Conservation (phyloP, 2,329 filamentous ascomycete genomes). For the Aspergillus novoparasiticus region DNA sequence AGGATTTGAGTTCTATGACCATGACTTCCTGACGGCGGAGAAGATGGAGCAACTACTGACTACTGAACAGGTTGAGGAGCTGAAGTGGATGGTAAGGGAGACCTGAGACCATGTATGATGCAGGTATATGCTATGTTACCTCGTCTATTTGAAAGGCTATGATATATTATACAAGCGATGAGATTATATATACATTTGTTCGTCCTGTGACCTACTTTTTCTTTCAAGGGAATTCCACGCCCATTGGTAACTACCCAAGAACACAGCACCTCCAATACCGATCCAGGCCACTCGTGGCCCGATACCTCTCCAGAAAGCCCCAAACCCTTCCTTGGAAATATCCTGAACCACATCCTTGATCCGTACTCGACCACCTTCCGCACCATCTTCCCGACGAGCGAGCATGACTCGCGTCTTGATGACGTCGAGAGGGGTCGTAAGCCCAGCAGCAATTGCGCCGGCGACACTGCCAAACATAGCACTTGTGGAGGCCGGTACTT, state of each 20-base stretch:
- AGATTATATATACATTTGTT: slow-evolving; percentile 16
- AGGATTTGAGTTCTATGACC: slow-evolving; percentile 68
- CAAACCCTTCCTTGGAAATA: slow-evolving; percentile 59
- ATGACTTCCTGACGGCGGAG: slow-evolving; percentile 63
- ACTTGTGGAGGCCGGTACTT: slow-evolving; percentile 73
- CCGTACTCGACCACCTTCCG: slow-evolving; percentile 36
- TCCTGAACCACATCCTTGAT: slow-evolving; percentile 58
- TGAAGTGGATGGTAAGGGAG: slow-evolving; percentile 41
- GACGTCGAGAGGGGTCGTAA: slow-evolving; percentile 93
- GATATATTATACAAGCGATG: background rate
- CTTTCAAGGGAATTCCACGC: slow-evolving; percentile 72
- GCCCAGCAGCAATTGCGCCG: slow-evolving; percentile 79
- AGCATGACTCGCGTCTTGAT: slow-evolving; percentile 98
- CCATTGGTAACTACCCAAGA: slow-evolving; percentile 91
- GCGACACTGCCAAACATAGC: slow-evolving; percentile 81
- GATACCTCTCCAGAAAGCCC: slow-evolving; percentile 54
- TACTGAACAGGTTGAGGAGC: slow-evolving; percentile 50
- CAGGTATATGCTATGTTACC: background rate
- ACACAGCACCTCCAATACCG: slow-evolving; percentile 89
- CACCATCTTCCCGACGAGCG: slow-evolving; percentile 66
- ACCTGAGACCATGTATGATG: background rate
- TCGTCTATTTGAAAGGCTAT: background rate
- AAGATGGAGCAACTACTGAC: slow-evolving; percentile 57
- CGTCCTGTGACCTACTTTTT: slow-evolving; percentile 20
- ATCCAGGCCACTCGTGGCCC: slow-evolving; percentile 93